Evolutionary conservation across 2,329 filamentous ascomycete genomes (phyloP).

Genomic region (Alternaria brassicae): DNA sequence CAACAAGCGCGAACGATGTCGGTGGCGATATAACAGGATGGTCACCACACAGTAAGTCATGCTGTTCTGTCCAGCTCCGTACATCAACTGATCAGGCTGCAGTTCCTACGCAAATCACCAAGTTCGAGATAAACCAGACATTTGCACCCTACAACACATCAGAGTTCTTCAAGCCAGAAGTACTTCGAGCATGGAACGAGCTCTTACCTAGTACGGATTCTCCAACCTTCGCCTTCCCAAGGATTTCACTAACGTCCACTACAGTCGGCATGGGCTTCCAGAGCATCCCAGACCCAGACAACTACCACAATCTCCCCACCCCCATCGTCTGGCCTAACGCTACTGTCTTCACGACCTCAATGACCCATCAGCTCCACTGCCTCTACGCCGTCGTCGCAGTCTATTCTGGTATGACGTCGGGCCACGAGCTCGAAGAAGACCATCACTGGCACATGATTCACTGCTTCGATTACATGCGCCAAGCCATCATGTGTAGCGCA

Average conservation of each 20-base stretch:
- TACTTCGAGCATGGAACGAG: constrained; percentile 44
- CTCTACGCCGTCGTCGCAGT: constrained; percentile 44
- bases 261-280: constrained; percentile 47
- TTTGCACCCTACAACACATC: constrained; percentile 47
- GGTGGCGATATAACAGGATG: constrained; percentile 46
- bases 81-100: background rate
- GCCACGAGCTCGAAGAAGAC: constrained; percentile 39
- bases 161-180: constrained; percentile 46
- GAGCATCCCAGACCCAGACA: constrained; percentile 33
- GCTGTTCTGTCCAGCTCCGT: background rate
- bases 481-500: constrained; percentile 44
- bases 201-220: constrained; percentile 30
- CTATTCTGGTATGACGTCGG: constrained; percentile 38
- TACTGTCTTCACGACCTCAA: constrained; percentile 45
- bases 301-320: constrained; percentile 44
- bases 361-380: constrained; percentile 48
- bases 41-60: constrained; percentile 39
- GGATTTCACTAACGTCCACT: background rate
- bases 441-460: constrained; percentile 51
- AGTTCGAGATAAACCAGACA: constrained; percentile 46
- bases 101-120: constrained; percentile 45
- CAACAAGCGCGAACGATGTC: constrained; percentile 38
- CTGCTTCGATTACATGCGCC: constrained; percentile 48
- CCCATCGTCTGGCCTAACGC: constrained; percentile 44
- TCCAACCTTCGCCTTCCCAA: background rate